These are phyloP conservation scores for Lecanicillium sp. DNA, from an alignment of 2,329 filamentous ascomycete species.

Conservation along the genomic window DNA sequence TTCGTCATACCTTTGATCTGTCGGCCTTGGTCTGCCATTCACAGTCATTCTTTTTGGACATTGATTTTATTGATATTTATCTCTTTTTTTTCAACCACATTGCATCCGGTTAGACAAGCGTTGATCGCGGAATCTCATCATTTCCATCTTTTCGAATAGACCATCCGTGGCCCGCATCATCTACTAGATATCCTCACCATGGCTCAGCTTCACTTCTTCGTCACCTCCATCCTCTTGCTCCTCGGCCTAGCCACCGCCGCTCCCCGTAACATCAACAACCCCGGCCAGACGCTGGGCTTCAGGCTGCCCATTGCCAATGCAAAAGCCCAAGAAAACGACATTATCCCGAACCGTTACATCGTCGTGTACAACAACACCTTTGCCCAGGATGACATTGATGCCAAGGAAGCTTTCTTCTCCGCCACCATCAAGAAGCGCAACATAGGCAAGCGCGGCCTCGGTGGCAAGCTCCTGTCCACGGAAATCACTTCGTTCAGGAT, in stretches of 20 bases:
- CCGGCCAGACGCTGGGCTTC: constrained; percentile 16
- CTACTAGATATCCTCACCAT: constrained; percentile 4
- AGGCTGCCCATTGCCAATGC: constrained; percentile 43
- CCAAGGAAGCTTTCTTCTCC: constrained; percentile 41
- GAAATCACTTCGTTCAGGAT: constrained; percentile 39
- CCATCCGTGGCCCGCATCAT: not conserved
- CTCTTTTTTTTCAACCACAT: constrained; percentile 14
- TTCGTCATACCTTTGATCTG: constrained; percentile 11
- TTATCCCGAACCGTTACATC: constrained; percentile 53
- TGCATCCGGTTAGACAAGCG: constrained; percentile 18
- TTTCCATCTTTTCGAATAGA: not conserved
- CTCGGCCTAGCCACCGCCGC: constrained; percentile 17
- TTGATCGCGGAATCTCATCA: constrained; percentile 19
- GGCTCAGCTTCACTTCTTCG: constrained; percentile 1
- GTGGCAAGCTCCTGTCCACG: constrained; percentile 40
- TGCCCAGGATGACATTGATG: constrained; percentile 37
- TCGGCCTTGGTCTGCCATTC: constrained; percentile 4
- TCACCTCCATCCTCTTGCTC: constrained; percentile 2
- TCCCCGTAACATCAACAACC: constrained; percentile 14
- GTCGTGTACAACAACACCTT: constrained; percentile 55
- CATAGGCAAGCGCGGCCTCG: constrained; percentile 40
- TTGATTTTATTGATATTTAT: constrained; percentile 12
- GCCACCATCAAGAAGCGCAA: constrained; percentile 49
- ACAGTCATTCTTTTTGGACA: constrained; percentile 11
- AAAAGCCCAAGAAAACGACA: constrained; percentile 33